A percentile compares a stretch with the other conserved stretches of the same genome.
Evolutionary conservation across 257 asterid genomes (phyloP).

Genomic region (Euphrasia confusa): DNA sequence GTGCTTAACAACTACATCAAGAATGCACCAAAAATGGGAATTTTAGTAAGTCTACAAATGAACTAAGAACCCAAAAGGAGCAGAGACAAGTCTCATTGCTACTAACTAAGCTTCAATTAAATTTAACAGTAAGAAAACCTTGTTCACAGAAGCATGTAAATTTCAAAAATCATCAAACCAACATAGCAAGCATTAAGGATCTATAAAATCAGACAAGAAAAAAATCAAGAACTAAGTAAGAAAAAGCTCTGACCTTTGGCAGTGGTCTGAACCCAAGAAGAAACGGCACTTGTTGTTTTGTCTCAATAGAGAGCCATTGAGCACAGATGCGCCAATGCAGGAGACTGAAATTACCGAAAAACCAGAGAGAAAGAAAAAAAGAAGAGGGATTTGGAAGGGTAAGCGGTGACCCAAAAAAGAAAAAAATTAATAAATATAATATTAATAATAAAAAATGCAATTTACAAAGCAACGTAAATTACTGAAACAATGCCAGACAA

Average conservation of each 20-base stretch:
- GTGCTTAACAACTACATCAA: conserved; percentile 22
- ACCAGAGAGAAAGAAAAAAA: neutral
- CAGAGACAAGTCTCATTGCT: too few species aligned
- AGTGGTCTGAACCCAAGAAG: conserved; percentile 51
- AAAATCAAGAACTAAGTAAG: conserved; percentile 11
- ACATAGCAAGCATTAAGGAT: neutral
- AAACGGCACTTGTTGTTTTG: conserved; percentile 33
- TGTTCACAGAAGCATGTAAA: conserved; percentile 13
- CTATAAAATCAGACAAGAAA: conserved; percentile 1
- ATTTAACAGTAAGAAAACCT: neutral
- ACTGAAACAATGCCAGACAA: conserved; percentile 47
- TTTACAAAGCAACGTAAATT: conserved; percentile 22
- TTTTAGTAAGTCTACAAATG: neutral
- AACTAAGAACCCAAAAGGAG: conserved; percentile 39
- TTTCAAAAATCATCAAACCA: conserved; percentile 16
- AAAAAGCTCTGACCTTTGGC: conserved; percentile 38
- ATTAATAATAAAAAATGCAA: conserved; percentile 25
- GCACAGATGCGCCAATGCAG: conserved; percentile 63
- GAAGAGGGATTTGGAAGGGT: conserved; percentile 35
- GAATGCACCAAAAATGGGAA: conserved; percentile 8
- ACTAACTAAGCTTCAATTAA: too few species aligned
- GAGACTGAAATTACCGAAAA: neutral
- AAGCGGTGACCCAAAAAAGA: conserved; percentile 61
- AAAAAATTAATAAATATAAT: neutral
- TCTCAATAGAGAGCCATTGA: conserved; percentile 40